Base-by-base conservation (phyloP, 768 basidiomycete species). In the Dacryopinax primogenitus region DNA sequence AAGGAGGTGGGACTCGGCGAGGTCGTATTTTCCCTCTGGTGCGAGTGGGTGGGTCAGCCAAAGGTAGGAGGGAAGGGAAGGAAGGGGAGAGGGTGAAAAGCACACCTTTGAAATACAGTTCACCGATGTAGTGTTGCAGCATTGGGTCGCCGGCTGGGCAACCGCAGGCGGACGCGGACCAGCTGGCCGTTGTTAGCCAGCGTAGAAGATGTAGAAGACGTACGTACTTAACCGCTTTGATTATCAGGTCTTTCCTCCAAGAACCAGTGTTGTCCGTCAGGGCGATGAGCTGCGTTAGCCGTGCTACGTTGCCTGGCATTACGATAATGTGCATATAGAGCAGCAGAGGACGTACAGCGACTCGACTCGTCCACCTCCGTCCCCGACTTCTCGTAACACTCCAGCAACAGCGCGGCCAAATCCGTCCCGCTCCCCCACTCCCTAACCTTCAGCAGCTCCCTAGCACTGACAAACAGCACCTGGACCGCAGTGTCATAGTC, bases 391-490 rank as follows among this genome's bases (percentile, higher is more conserved):
- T 90, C 86, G 72, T 92, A 95, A 2, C 90, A 87, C 61, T 92
- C 90, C 67, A 97, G 73, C 74, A 98, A 72, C 70, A 91, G 90
- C 41, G 78, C 76, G 0, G 84, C 78, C 28, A 98, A 80, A 80
- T 99, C 96, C 1, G 86, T 85, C 3, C 95, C 96, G 71, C 90
- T 92, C 1, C 94, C 95, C 9, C 83, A 79, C 73, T 98, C 91
- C 7, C 87, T 88, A 15, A 81, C 81, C 78, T 97, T 97, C 69
- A 97, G 78, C 32, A 99, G 80, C 72, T 92, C 91, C 63, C 88
- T 81, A 1, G 92, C 86, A 45, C 86, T 87, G 71, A 92, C 88
- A 76, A 96, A 97, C 62, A 97, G 84, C 3, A 98, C 88, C 74
- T 94, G 88, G 75, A 92, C 88, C 18, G 96, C 94, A 15, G 86